Evolutionary conservation across 1,139 yeast species (phyloP).

Genomic region (Kodamaea arcana): DNA sequence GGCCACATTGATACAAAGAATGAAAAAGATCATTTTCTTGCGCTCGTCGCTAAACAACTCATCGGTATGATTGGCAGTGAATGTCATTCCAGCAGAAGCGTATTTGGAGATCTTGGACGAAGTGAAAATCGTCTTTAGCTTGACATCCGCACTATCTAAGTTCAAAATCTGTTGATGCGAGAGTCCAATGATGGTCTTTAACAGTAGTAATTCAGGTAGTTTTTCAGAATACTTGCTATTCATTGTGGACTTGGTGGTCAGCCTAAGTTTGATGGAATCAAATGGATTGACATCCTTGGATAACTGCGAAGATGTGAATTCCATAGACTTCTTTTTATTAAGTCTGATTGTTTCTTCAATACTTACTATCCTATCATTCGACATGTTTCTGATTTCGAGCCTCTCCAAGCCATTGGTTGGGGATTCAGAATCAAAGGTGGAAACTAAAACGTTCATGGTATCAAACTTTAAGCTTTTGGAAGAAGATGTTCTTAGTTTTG

Average conservation of each 20-base stretch:
- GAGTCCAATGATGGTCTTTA: constrained; percentile 40
- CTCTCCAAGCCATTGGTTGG: constrained; percentile 11
- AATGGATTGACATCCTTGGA: constrained; percentile 21
- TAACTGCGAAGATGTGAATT: constrained; percentile 8
- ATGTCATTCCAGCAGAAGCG: constrained; percentile 26
- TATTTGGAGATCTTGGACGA: constrained; percentile 31
- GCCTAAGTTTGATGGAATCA: constrained; percentile 25
- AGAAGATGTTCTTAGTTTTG: constrained; percentile 4
- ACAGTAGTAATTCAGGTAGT: constrained; percentile 33
- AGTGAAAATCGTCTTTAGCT: constrained; percentile 35
- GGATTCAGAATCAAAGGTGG: constrained; percentile 7
- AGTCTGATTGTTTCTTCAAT: constrained; percentile 14
- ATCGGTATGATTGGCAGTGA: constrained; percentile 24
- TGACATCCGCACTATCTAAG: constrained; percentile 35
- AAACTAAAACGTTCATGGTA: constrained; percentile 8
- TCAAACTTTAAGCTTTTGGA: constrained; percentile 7
- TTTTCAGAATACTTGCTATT: constrained; percentile 29
- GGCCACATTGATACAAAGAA: constrained; percentile 36
- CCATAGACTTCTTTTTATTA: constrained; percentile 14
- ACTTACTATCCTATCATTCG: constrained; percentile 8
- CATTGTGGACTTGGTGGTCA: constrained; percentile 26
- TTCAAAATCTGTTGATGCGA: constrained; percentile 35
- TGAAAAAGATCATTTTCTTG: constrained; percentile 25
- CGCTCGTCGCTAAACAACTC: constrained; percentile 25
- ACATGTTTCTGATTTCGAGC: constrained; percentile 5